These are phyloP conservation scores for Vitis amurensis DNA, from an alignment of 164 flowering plant genomes.

Conservation along the genomic window DNA sequence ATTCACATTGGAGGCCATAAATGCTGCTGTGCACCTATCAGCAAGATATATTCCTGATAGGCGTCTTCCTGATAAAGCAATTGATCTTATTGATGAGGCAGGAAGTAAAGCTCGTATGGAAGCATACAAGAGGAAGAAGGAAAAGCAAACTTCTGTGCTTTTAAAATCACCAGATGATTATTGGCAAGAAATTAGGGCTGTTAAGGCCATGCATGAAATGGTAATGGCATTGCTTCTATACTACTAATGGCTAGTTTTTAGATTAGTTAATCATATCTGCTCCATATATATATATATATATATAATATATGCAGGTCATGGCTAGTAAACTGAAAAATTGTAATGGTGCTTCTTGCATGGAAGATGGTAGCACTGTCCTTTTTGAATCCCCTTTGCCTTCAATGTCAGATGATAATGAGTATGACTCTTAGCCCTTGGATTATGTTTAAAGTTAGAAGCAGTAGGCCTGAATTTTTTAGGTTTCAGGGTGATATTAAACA, in stretches of 20 bases:
- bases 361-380: conserved; percentile 26
- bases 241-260: background rate
- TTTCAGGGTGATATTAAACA: background rate
- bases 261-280: conserved; percentile 2
- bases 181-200: conserved; percentile 86
- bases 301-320: conserved; percentile 36
- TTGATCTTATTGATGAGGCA: conserved; percentile 94
- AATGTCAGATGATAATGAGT: conserved; percentile 47
- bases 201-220: conserved; percentile 79
- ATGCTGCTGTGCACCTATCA: conserved; percentile 78
- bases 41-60: conserved; percentile 82
- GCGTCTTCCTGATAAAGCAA: conserved; percentile 91
- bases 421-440: conserved; percentile 21
- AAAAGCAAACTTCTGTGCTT: conserved; percentile 52
- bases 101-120: conserved; percentile 84
- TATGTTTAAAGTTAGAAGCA: conserved; percentile 8
- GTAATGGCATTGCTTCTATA: conserved; percentile 30
- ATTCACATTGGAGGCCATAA: conserved; percentile 69
- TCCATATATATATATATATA: background rate
- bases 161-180: conserved; percentile 70
- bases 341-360: conserved; percentile 24
- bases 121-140: conserved; percentile 59
- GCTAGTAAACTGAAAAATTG: conserved; percentile 43
- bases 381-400: conserved; percentile 34
- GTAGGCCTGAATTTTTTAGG: background rate